Conservation (phyloP, 2,329 filamentous ascomycete species). For the Fusarium bulbicola region DNA sequence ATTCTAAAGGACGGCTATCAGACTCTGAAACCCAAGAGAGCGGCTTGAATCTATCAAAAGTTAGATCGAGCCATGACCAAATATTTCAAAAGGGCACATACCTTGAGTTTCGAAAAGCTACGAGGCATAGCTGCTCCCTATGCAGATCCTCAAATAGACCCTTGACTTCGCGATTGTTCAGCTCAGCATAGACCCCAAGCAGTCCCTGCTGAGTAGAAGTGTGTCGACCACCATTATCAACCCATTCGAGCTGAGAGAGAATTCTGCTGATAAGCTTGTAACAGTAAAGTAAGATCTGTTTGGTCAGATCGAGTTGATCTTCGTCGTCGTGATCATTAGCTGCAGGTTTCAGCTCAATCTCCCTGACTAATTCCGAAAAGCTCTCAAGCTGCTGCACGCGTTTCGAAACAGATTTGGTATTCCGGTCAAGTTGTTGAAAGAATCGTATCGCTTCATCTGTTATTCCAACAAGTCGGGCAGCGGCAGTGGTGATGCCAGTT, state of each 20-base stretch:
- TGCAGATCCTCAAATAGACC: not conserved
- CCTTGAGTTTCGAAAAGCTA: not conserved
- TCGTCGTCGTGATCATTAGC: not conserved
- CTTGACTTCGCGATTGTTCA: not conserved
- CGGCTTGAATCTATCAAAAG: not conserved
- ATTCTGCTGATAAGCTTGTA: not conserved
- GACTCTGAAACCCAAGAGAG: not conserved
- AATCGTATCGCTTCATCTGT: slow-evolving; percentile 5
- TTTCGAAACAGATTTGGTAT: not conserved
- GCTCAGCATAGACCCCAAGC: not conserved
- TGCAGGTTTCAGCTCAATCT: not conserved
- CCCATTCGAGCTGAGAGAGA: not conserved
- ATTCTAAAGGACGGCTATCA: not conserved
- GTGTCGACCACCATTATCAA: not conserved
- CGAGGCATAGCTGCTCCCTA: not conserved
- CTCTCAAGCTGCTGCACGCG: not conserved
- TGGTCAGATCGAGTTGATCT: not conserved
- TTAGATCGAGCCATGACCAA: not conserved
- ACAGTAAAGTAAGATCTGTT: not conserved
- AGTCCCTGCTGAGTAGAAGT: not conserved
- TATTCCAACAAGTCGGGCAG: slow-evolving; percentile 1
- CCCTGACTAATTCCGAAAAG: not conserved
- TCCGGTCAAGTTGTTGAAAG: not conserved
- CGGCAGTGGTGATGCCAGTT: not conserved
- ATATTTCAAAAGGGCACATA: not conserved